phyloP scores from a whole-genome alignment of 2,329 filamentous ascomycete genomes.

The Monosporascus ibericus region DNA sequence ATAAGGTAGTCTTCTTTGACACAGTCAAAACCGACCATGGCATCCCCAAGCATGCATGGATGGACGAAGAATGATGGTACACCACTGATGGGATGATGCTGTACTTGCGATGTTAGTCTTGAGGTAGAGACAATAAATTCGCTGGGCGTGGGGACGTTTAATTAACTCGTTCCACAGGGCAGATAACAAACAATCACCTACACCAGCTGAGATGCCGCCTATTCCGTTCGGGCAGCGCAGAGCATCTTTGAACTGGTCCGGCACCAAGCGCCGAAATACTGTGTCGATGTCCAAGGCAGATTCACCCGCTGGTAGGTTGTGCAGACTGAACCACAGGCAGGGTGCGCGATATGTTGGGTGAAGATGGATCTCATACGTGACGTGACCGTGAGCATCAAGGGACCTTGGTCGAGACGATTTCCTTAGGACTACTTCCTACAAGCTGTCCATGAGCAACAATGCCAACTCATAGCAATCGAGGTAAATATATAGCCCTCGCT shows the following conservation, averaged over 20 bases:
- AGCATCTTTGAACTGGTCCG: conserved; percentile 54
- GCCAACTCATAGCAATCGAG: neutral
- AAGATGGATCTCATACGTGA: conserved; percentile 68
- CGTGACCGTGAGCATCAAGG: conserved; percentile 39
- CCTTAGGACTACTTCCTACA: conserved; percentile 35
- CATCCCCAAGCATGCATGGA: conserved; percentile 81
- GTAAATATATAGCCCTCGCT: neutral
- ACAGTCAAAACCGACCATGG: conserved; percentile 62
- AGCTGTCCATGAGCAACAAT: conserved; percentile 1
- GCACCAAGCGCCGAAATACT: conserved; percentile 66
- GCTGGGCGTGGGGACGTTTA: conserved; percentile 22
- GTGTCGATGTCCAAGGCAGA: conserved; percentile 58
- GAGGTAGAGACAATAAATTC: conserved; percentile 31
- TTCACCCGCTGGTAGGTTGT: conserved; percentile 49
- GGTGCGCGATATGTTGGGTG: conserved; percentile 71
- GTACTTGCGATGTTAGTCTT: conserved; percentile 24
- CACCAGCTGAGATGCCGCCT: conserved; percentile 70
- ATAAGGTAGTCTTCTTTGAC: conserved; percentile 67
- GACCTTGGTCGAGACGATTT: conserved; percentile 19
- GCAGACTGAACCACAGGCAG: conserved; percentile 68
- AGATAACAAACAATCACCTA: conserved; percentile 42
- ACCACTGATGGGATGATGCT: conserved; percentile 80
- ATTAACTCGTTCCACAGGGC: conserved; percentile 27
- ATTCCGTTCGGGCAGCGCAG: conserved; percentile 58
- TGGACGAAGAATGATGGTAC: conserved; percentile 84